phyloP scores from a whole-genome alignment of 2,329 filamentous ascomycete genomes.

The Pseudofabraea citricarpa region DNA sequence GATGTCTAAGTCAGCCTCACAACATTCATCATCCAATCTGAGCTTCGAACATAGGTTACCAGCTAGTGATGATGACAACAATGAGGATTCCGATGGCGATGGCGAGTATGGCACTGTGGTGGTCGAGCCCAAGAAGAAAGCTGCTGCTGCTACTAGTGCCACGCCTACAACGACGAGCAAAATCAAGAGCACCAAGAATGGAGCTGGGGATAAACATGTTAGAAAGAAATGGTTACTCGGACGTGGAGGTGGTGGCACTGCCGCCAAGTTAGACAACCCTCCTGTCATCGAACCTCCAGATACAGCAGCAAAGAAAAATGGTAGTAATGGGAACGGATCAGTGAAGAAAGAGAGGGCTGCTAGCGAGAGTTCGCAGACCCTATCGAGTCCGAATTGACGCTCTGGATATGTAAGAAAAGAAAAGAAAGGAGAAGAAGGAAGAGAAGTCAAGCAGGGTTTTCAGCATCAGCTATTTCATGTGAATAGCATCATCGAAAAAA shows the following conservation, averaged over 20 bases:
- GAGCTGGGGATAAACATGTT: background rate
- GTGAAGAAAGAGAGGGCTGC: conserved; percentile 2
- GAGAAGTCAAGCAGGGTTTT: no score
- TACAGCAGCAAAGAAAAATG: background rate
- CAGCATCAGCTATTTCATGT: no score
- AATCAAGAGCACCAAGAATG: conserved; percentile 6
- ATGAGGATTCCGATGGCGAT: conserved; percentile 24
- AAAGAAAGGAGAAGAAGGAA: background rate
- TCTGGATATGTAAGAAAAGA: background rate
- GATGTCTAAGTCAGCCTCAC: conserved; percentile 14
- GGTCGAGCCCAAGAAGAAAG: conserved; percentile 21
- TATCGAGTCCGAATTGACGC: background rate
- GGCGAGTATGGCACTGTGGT: conserved; percentile 20
- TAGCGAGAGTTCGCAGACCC: background rate
- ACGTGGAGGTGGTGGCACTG: conserved; percentile 6
- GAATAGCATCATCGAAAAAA: no score
- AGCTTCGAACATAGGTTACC: conserved; percentile 19
- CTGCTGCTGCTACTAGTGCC: background rate
- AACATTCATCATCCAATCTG: conserved; percentile 16
- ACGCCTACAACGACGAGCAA: no score
- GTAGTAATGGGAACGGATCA: background rate
- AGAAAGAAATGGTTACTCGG: conserved; percentile 12
- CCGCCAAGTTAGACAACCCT: background rate
- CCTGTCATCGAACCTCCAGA: conserved; percentile 1
- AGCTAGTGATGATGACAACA: conserved; percentile 17